Evolutionary conservation across 2,329 filamentous ascomycete genomes (phyloP), one percentile per base, ranked within the genome.

Genomic region (Ceratocystiopsis brevicomis): DNA sequence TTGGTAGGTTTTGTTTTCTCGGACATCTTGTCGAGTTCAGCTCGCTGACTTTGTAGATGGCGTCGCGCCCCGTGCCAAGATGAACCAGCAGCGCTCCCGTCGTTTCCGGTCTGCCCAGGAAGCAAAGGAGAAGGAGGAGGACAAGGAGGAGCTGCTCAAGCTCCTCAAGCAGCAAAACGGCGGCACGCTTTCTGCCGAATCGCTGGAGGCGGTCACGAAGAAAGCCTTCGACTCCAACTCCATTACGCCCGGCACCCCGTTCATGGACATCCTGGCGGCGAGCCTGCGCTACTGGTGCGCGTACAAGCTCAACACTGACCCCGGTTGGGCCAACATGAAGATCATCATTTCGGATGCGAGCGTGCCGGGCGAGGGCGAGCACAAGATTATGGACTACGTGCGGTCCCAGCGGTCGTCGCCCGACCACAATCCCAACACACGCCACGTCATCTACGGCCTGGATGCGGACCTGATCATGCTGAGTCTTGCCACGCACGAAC

Each of bases 391-490:
- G 90, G 79, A 90, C 52, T 98, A 96, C 59, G 76, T 98, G 51
- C 79, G 90, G 54, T 94, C 88, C 35, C 92, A 98, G 61, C 78
- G 90, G 54, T 76, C 81, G 41, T 90, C 84, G 43, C 80, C 87
- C 6, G 80, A 92, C 50, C 86, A 98, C 60, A 80, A 98, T 55
- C 90, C 90, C 19, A 96, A 98, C 59, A 96, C 90, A 18, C 81
- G 83, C 48, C 90, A 98, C 63, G 92, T 98, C 54, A 95, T 98
- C 49, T 98, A 98, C 57, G 90, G 90, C 41, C 69, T 98, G 51
- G 90, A 98, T 66, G 92, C 90, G 47, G 90, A 98, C 70, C 68
- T 98, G 51, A 98, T 98, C 63, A 98, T 98, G 90, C 68, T 98
- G 56, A 90, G 88, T 47, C 75, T 98, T 52, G 90, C 83, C 21